Evolutionary conservation across 495 filamentous ascomycete genomes (phyloP), one percentile per base, ranked within the genome.

Genomic region (Lophium mytilinum): DNA sequence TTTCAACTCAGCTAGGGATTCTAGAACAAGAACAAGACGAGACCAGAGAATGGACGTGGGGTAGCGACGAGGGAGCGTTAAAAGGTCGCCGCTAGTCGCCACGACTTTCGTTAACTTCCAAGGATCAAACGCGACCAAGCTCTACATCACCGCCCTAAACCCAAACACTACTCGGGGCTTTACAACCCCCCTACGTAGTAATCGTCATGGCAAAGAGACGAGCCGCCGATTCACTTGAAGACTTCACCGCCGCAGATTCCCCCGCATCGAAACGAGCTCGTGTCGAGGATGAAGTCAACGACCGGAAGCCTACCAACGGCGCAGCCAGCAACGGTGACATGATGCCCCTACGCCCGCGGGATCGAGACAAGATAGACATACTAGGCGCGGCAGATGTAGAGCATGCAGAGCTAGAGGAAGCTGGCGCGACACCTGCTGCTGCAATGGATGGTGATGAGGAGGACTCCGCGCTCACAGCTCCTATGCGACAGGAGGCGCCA

Each of bases 211-310:
- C 83, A 12, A 94, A 95, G 72, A 81, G 90, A 72, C 83, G 78
- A 56, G 90, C 89, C 50, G 81, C 85, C 54, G 81, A 89, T 63
- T 75, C 85, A 47, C 76, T 93, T n/a, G 88, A 93, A 61, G 80
- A 84, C 43, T 65, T 81, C 18, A 67, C 72, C 7, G 74, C 71
- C 17, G 67, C 71, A 19, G 79, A 76, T 30, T 92, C 89, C 10
- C 89, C 89, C 0, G 81, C 78, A 33, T 85, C 86, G 18, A 96
- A 96, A 73, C 85, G 83, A 64, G 80, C 82, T 24, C 82, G 88
- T 37, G 72, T 86, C 54, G 82, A 84, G 46, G 81, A 84, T 41
- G 76, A 74, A 50, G 70, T 68, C n/a, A 57, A 65, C 37, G 69
- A 74, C 33, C 53, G 66, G 33, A 39, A 60, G 57, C 70, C 71